Conservation (phyloP, 805 yeast species). For the Yarrowia sp. region DNA sequence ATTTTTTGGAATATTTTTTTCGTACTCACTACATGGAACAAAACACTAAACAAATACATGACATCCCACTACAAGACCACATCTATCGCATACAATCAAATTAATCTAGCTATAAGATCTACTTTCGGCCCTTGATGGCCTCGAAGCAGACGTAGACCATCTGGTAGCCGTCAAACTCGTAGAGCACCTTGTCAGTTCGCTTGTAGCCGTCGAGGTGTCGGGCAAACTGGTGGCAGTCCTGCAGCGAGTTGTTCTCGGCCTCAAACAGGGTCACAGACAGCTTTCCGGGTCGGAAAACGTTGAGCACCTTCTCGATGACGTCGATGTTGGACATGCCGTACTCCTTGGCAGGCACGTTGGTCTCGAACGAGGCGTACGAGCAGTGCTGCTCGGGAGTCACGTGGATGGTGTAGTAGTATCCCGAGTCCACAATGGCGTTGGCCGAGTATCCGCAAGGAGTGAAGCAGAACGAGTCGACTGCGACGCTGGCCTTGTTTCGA, state of each 20-base stretch:
- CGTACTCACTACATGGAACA: too few species aligned
- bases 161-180: constrained; percentile 72
- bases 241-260: constrained; percentile 34
- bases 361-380: constrained; percentile 95
- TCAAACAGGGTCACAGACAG: constrained; percentile 62
- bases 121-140: constrained; percentile 32
- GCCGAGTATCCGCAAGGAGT: constrained; percentile 95
- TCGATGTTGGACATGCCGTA: constrained; percentile 47
- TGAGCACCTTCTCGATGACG: constrained; percentile 59
- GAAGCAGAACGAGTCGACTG: constrained; percentile 83
- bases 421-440: constrained; percentile 66
- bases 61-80: too few species aligned
- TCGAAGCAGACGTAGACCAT: constrained; percentile 69
- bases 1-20: neutral
- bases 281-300: constrained; percentile 68
- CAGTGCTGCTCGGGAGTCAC: constrained; percentile 92
- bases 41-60: neutral
- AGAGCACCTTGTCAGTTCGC: constrained; percentile 63
- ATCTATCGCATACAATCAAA: too few species aligned
- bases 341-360: constrained; percentile 61
- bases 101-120: too few species aligned
- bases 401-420: constrained; percentile 77
- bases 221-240: constrained; percentile 29
- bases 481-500: constrained; percentile 34
- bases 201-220: constrained; percentile 49